Evolutionary conservation across 768 basidiomycete genomes (phyloP).

Genomic region (Xerocomellus amylosporus): DNA sequence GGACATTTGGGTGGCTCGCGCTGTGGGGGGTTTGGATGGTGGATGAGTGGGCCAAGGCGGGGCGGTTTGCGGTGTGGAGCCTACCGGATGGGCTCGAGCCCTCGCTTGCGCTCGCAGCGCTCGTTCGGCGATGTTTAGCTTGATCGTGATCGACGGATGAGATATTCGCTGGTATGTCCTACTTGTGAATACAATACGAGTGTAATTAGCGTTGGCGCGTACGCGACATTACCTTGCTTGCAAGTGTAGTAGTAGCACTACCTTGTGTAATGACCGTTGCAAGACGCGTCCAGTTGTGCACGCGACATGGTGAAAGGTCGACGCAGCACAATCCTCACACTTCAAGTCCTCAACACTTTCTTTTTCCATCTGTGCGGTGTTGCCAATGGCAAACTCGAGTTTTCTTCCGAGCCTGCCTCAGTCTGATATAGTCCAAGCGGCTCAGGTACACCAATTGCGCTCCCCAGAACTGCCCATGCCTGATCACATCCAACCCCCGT

Average conservation of each 20-base stretch:
- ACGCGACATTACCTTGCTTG: too few species aligned
- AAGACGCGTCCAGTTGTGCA: too few species aligned
- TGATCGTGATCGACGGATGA: not conserved
- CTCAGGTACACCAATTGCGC: constrained; percentile 46
- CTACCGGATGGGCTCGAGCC: constrained; percentile 14
- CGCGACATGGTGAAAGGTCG: too few species aligned
- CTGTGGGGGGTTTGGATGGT: constrained; percentile 48
- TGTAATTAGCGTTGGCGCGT: too few species aligned
- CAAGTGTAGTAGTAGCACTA: too few species aligned
- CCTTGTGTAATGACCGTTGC: too few species aligned
- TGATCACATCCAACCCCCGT: constrained; percentile 9
- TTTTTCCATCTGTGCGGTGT: not conserved
- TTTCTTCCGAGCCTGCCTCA: constrained; percentile 53
- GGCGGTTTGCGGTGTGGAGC: constrained; percentile 11
- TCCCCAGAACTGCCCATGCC: constrained; percentile 4
- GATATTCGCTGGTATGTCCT: too few species aligned
- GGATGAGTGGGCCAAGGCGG: constrained; percentile 34
- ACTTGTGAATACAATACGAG: too few species aligned
- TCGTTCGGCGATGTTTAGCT: constrained; percentile 1
- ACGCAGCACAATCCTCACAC: not conserved
- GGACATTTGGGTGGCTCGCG: constrained; percentile 51
- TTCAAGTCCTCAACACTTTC: not conserved
- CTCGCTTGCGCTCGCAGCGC: constrained; percentile 26
- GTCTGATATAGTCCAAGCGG: constrained; percentile 55
- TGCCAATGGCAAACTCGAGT: constrained; percentile 20